Evolutionary conservation across 2,329 filamentous ascomycete genomes (phyloP).

Genomic region (Penicillium palitans): DNA sequence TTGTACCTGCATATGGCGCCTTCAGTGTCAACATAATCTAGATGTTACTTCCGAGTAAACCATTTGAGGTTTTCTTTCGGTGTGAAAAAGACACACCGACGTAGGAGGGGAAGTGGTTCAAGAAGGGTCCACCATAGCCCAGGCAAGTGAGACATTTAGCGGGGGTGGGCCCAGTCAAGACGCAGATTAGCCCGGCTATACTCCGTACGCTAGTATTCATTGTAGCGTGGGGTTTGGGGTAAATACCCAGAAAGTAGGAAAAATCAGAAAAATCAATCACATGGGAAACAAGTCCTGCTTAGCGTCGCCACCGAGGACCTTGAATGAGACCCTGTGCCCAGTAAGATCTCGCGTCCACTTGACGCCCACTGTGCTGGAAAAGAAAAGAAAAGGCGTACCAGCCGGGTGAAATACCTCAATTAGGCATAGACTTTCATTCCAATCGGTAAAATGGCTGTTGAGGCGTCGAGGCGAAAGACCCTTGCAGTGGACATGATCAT

Average conservation of each 20-base stretch:
- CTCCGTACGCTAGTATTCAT: not conserved
- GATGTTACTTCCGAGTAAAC: not conserved
- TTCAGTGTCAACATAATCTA: not conserved
- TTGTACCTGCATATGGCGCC: slow-evolving; percentile 9
- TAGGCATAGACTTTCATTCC: not conserved
- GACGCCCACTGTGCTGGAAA: not conserved
- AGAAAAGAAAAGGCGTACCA: not conserved
- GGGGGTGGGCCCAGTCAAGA: not conserved
- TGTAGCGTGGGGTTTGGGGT: not conserved
- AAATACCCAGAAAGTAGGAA: not conserved
- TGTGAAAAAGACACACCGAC: not conserved
- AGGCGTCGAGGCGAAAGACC: not conserved
- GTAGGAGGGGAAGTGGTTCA: not conserved
- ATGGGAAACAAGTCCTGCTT: not conserved
- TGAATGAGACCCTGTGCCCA: not conserved
- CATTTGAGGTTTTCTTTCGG: not conserved
- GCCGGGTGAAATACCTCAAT: not conserved
- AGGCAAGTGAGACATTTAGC: slow-evolving; percentile 9
- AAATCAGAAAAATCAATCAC: not conserved
- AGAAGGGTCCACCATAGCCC: not conserved
- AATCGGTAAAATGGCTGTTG: not conserved
- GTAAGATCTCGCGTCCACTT: not conserved
- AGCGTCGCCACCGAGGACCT: not conserved
- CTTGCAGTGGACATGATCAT: not conserved
- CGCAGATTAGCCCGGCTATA: not conserved